Evolutionary conservation across 345 rosid species (phyloP).

Genomic region (Murraya koenigii): DNA sequence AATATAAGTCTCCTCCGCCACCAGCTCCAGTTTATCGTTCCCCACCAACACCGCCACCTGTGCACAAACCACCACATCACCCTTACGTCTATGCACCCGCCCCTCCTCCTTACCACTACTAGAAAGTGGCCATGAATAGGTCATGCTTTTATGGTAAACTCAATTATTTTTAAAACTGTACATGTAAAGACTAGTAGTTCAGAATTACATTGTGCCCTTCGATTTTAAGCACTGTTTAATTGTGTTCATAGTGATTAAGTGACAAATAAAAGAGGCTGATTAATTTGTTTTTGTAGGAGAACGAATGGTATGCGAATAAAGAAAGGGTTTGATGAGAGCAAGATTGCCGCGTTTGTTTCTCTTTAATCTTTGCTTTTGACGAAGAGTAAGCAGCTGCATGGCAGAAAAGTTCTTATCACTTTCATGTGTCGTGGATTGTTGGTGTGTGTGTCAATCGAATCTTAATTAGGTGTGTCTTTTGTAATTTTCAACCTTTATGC

Average conservation of each 20-base stretch:
- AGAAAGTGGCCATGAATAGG: too few species aligned
- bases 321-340: background rate
- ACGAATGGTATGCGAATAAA: conserved; percentile 7
- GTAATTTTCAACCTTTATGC: too few species aligned
- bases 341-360: conserved; percentile 11
- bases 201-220: too few species aligned
- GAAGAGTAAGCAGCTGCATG: background rate
- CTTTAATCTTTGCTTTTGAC: background rate
- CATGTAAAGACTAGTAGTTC: too few species aligned
- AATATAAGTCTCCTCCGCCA: too few species aligned
- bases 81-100: conserved; percentile 33
- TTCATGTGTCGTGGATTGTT: too few species aligned
- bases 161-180: too few species aligned
- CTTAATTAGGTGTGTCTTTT: too few species aligned
- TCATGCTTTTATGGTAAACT: too few species aligned
- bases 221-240: background rate
- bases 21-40: conserved; percentile 4
- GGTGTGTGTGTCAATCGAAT: too few species aligned
- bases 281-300: conserved; percentile 9
- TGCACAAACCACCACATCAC: background rate
- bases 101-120: conserved; percentile 59
- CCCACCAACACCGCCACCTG: background rate
- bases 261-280: background rate
- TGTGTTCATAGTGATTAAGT: background rate
- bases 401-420: background rate